A percentile compares a stretch with the other conserved stretches of the same genome.
phyloP scores from a whole-genome alignment of 768 basidiomycete genomes.

The Trametopsis cervina region DNA sequence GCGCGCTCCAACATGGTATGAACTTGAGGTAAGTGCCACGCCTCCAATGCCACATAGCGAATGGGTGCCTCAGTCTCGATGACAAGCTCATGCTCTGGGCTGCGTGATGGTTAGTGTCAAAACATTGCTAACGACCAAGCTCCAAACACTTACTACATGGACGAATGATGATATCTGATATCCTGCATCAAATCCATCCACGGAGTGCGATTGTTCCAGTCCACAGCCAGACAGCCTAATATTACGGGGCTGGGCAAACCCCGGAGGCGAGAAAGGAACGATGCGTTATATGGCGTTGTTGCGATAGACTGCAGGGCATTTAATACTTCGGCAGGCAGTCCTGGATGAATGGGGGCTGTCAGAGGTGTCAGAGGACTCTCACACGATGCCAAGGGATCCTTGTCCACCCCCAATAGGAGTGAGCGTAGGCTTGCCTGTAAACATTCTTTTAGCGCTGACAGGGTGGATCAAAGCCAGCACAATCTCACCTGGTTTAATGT shows the following conservation, averaged over 20 bases:
- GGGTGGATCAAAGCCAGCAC: no score
- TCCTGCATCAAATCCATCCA: slow-evolving; percentile 77
- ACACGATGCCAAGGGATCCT: not conserved
- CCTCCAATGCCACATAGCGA: slow-evolving; percentile 52
- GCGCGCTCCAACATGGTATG: slow-evolving; percentile 60
- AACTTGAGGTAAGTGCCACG: slow-evolving; percentile 57
- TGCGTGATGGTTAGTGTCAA: slow-evolving; percentile 19
- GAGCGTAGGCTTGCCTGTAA: not conserved
- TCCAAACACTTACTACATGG: slow-evolving; percentile 46
- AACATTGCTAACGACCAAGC: not conserved
- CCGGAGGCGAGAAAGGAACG: slow-evolving; percentile 60
- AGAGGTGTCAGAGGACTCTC: slow-evolving; percentile 2
- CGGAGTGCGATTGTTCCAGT: slow-evolving; percentile 65
- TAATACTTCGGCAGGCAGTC: slow-evolving; percentile 27
- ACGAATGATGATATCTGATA: slow-evolving; percentile 53
- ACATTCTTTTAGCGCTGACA: no score
- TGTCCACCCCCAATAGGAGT: not conserved
- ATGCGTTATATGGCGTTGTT: slow-evolving; percentile 58
- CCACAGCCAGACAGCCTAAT: slow-evolving; percentile 44
- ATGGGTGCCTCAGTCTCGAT: slow-evolving; percentile 45
- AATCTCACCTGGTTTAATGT: slow-evolving; percentile 14
- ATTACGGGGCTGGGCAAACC: slow-evolving; percentile 29
- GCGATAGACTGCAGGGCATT: slow-evolving; percentile 48
- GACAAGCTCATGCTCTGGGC: slow-evolving; percentile 47
- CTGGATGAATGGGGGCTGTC: slow-evolving; percentile 10